Evolutionary conservation across 2,329 filamentous ascomycete species (phyloP), one percentile per base, ranked within the genome.

Genomic region (Fusarium tuaranense): DNA sequence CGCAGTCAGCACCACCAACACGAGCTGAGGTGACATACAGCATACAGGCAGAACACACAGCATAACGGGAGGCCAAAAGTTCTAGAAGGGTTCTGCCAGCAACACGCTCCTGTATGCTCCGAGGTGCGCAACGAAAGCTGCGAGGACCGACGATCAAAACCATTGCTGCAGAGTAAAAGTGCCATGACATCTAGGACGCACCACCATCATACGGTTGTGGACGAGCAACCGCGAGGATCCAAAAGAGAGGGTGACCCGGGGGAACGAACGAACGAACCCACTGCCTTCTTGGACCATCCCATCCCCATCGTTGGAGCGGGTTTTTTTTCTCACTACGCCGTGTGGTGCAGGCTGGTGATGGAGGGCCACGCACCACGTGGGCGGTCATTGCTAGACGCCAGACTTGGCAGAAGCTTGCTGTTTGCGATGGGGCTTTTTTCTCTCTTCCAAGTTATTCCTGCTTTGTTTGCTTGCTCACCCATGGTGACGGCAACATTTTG

Each of bases 131-230:
- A 44, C 69, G 27, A 69, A 53, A 53, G 65, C 48, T 70, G 71
- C 62, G 57, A 59, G 53, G 46, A 44, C 44, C 44, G 48, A 71
- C 53, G 57, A 72, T 71, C 41, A 60, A 63, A 48, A 18, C 55
- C 38, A 27, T 67, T 53, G 25, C 46, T 58, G 20, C 72, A 34
- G 63, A 53, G 18, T 32, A 34, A 30, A 8, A 25, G 25, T 53
- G 27, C 48, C 48, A 71, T 71, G 68, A 74, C 72, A 76, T 70
- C 39, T 63, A 65, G 60, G 65, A 75, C 75, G 72, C 68, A 63
- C 75, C 77, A 78, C 70, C 36, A 76, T 79, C 76, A 79, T 79
- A 76, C 77, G 76, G 77, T 79, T 65, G 38, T 68, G 73, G 64
- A 65, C 68, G 63, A 62, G 67, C 48, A 32, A 44, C 58, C 53